phyloP scores from a whole-genome alignment of 176 grass and related monocot genomes.

The Calamus simplicifolius region DNA sequence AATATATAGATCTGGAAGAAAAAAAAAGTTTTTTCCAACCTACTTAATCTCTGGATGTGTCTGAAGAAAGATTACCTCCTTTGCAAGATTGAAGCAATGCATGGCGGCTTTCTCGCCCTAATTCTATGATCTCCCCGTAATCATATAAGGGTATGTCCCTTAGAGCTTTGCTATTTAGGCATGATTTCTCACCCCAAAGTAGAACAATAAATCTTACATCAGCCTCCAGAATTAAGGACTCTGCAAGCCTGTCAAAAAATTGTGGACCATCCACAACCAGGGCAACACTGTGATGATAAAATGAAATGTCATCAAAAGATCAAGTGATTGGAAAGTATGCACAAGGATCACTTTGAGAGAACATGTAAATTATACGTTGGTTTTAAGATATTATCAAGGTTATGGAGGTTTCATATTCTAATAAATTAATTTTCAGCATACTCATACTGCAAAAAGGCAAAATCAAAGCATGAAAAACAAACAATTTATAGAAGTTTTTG shows the following conservation, averaged over 20 bases:
- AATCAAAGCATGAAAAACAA: too few relatives aligned
- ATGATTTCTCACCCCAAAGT: slow-evolving; percentile 83
- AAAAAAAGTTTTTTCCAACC: too few relatives aligned
- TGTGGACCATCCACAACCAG: slow-evolving; percentile 86
- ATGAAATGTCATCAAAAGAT: slow-evolving; percentile 26
- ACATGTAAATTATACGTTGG: too few relatives aligned
- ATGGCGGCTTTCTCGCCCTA: slow-evolving; percentile 45
- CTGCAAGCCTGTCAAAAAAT: slow-evolving; percentile 84
- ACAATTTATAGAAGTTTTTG: too few relatives aligned
- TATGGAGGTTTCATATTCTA: too few relatives aligned
- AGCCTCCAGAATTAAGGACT: slow-evolving; percentile 64
- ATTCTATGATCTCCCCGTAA: slow-evolving; percentile 62
- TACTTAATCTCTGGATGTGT: too few relatives aligned
- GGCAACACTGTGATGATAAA: slow-evolving; percentile 52
- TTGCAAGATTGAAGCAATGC: slow-evolving; percentile 26
- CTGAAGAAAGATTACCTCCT: slow-evolving; percentile 41
- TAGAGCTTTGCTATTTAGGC: slow-evolving; percentile 40
- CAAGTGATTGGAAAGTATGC: too few relatives aligned
- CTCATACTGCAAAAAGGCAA: too few relatives aligned
- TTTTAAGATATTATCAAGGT: too few relatives aligned
- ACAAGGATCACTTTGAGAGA: too few relatives aligned
- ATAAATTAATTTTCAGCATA: too few relatives aligned
- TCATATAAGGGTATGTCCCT: slow-evolving; percentile 65
- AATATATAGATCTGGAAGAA: too few relatives aligned
- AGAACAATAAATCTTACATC: slow-evolving; percentile 71